Evolutionary conservation across 2,329 filamentous ascomycete genomes (phyloP).

Genomic region (Thielaviopsis populi): DNA sequence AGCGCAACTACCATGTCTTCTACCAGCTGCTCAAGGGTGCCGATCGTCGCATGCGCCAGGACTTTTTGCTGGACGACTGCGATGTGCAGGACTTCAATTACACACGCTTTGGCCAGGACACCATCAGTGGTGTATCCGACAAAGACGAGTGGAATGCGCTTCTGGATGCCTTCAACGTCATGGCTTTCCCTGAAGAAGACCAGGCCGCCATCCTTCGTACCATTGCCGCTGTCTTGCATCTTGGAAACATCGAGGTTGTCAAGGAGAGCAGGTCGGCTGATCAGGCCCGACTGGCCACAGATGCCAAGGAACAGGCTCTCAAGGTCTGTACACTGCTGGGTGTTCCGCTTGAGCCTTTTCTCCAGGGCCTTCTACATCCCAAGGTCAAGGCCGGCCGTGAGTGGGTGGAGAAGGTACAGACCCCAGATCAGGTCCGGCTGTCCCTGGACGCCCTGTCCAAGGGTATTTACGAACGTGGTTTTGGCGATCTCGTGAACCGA

Average conservation of each 20-base stretch:
- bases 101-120: slow-evolving; percentile 79
- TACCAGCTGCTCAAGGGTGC: slow-evolving; percentile 88
- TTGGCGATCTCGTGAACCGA: slow-evolving; percentile 77
- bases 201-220: slow-evolving; percentile 73
- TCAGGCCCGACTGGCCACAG: slow-evolving; percentile 67
- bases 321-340: slow-evolving; percentile 74
- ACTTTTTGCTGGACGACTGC: slow-evolving; percentile 59
- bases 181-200: slow-evolving; percentile 80
- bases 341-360: slow-evolving; percentile 69
- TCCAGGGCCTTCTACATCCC: slow-evolving; percentile 79
- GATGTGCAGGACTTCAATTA: slow-evolving; percentile 83
- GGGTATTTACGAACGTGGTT: slow-evolving; percentile 92
- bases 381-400: slow-evolving; percentile 90
- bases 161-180: slow-evolving; percentile 84
- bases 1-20: slow-evolving; percentile 95
- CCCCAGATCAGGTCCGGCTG: slow-evolving; percentile 85
- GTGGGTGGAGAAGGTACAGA: slow-evolving; percentile 98
- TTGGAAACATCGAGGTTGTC: slow-evolving; percentile 79
- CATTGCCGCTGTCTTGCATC: slow-evolving; percentile 77
- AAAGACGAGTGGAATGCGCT: slow-evolving; percentile 76
- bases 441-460: slow-evolving; percentile 84
- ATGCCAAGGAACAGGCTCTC: slow-evolving; percentile 58
- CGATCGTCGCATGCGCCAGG: slow-evolving; percentile 53
- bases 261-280: slow-evolving; percentile 86
- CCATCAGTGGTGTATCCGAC: slow-evolving; percentile 81